phyloP scores from a whole-genome alignment of 192 early-diverging fungal genomes.

The Coemansia sp. region DNA sequence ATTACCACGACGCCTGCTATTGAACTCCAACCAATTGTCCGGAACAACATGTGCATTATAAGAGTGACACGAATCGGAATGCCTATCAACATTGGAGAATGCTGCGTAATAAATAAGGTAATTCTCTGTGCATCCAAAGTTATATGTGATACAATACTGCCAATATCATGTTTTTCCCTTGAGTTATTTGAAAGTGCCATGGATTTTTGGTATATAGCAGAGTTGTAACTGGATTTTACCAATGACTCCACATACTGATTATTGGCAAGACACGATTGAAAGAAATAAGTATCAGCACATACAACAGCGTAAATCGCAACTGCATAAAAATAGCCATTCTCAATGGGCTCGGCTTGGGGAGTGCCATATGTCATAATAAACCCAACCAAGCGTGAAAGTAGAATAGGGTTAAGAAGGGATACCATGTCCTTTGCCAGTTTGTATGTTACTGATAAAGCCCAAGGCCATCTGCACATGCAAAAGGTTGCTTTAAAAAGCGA shows the following conservation, averaged over 20 bases:
- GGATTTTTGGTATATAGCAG: constrained; percentile 85
- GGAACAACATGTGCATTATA: constrained; percentile 73
- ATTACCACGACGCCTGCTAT: constrained; percentile 86
- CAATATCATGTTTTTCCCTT: constrained; percentile 78
- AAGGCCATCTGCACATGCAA: constrained; percentile 62
- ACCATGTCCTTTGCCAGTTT: constrained; percentile 78
- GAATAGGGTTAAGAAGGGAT: constrained; percentile 78
- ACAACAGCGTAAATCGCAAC: constrained; percentile 74
- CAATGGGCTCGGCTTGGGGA: constrained; percentile 58
- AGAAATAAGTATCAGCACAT: constrained; percentile 71
- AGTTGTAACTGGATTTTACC: constrained; percentile 67
- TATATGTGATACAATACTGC: constrained; percentile 71
- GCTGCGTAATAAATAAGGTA: constrained; percentile 60
- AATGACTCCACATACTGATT: constrained; percentile 73
- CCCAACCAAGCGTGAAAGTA: constrained; percentile 69
- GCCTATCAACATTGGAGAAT: constrained; percentile 74
- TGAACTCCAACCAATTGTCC: constrained; percentile 74
- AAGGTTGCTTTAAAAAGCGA: constrained; percentile 65
- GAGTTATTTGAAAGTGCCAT: constrained; percentile 75
- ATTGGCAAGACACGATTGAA: constrained; percentile 81
- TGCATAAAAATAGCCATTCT: constrained; percentile 77
- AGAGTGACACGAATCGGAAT: constrained; percentile 76
- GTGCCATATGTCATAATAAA: constrained; percentile 51
- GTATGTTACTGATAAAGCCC: constrained; percentile 72
- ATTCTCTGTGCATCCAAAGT: constrained; percentile 67